These are phyloP conservation scores for Mycena amicta DNA, from an alignment of 768 basidiomycete genomes.

Conservation along the genomic window DNA sequence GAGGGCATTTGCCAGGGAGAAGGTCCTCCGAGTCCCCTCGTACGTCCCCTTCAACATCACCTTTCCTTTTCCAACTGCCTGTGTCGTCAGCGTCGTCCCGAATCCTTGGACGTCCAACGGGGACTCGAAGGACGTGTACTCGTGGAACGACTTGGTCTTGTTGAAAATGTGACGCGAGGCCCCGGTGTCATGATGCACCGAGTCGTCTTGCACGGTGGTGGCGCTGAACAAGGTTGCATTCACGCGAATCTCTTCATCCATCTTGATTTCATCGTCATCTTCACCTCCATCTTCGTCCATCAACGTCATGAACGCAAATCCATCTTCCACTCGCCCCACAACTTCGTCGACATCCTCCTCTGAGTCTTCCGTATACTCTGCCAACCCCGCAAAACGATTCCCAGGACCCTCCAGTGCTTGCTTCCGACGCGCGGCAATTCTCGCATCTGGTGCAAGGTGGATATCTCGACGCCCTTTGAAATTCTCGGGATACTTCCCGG, in stretches of 20 bases:
- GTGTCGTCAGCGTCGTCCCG: conserved; percentile 5
- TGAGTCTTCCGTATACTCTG: conserved; percentile 8
- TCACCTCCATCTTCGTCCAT: too few species aligned
- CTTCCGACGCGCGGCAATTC: conserved; percentile 5
- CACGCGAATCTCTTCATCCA: conserved; percentile 4
- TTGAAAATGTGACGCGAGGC: conserved; percentile 20
- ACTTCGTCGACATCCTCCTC: conserved; percentile 1
- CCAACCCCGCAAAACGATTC: conserved; percentile 13
- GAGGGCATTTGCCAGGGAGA: conserved; percentile 2
- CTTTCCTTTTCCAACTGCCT: conserved; percentile 17
- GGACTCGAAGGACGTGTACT: conserved; percentile 4
- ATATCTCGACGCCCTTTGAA: conserved; percentile 10
- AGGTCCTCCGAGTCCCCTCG: not conserved
- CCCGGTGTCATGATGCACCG: conserved; percentile 19
- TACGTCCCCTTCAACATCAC: conserved; percentile 1
- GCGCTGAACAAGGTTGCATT: not conserved
- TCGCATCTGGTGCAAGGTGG: conserved; percentile 13
- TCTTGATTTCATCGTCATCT: conserved; percentile 4
- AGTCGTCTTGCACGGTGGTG: not conserved
- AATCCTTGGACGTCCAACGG: conserved; percentile 11
- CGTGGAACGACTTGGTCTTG: not conserved
- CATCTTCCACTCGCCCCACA: not conserved
- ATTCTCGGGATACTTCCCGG: conserved; percentile 25
- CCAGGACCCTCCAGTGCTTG: not conserved
- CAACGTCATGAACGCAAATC: conserved; percentile 2